Evolutionary conservation across 129 eudicot genomes (phyloP), one percentile per base, ranked within the genome.

Genomic region (Scalesia atractyloides): DNA sequence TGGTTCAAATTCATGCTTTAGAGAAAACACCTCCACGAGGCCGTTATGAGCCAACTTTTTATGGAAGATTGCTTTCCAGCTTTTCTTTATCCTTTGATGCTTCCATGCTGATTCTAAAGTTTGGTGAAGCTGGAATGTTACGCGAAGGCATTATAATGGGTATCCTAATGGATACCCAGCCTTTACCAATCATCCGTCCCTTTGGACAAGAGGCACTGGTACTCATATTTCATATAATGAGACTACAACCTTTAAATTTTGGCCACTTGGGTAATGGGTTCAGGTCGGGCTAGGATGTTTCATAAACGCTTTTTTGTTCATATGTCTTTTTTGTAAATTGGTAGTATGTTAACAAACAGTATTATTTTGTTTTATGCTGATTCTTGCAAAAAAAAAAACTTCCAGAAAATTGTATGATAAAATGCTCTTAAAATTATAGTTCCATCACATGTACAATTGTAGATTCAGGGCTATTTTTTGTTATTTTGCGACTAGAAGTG

Each of bases 141-240:
- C 97, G 87, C 15, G 98, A 93, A 81, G 98, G 98, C 58, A 93
- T 93, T 81, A 75, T 93, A 34, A 68, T 93, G 46, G 98, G 97
- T 53, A 77, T 87, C 78, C 63, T 93, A 63, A 87, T 89, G 98
- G 98, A 93, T 79, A 77, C 85, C 47, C 98, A 89, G 67, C 97
- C 98, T 57, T 82, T 82, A 30, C 98, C 98, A 9, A 90, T 93
- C 63, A 53, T 80, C 59, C 96, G 86, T 34, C 98, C 97, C 69
- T 93, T 93, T 66, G 98, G 98, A 26, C 86, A 81, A 76, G 92
- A 84, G 10, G 44, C 48, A 56, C 72, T 82, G 98, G 98, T 93
- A 87, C 47, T 1, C 41, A 12, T 34, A 30, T 79, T 36, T 19
- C 44, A 60, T 60, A 9, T 64, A 64, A 64, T 49, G 12, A 19